Evolutionary conservation across 2,329 filamentous ascomycete species (phyloP).

Genomic region (Curvularia eragrostidis): DNA sequence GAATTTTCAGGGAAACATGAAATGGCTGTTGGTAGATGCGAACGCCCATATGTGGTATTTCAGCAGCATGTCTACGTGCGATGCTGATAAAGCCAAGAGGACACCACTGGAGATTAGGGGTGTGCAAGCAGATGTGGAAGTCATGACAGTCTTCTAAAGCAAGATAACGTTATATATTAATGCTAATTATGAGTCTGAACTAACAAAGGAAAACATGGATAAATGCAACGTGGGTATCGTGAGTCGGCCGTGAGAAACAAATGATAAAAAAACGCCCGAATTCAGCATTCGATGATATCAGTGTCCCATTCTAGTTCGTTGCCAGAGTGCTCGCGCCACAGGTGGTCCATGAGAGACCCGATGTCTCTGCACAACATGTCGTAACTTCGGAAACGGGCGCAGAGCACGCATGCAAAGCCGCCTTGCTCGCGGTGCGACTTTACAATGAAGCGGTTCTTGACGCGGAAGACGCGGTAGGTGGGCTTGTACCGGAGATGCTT

Average conservation of each 20-base stretch:
- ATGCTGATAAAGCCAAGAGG: slow-evolving; percentile 20
- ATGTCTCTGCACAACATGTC: slow-evolving; percentile 40
- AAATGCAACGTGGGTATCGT: slow-evolving; percentile 5
- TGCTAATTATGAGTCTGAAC: background rate
- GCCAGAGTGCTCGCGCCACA: slow-evolving; percentile 42
- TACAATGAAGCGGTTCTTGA: slow-evolving; percentile 40
- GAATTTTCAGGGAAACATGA: slow-evolving; percentile 41
- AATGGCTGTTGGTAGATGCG: slow-evolving; percentile 39
- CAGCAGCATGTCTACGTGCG: slow-evolving; percentile 30
- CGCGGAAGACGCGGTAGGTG: slow-evolving; percentile 28
- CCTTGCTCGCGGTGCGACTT: slow-evolving; percentile 40
- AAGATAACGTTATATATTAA: background rate
- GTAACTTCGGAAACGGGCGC: slow-evolving; percentile 29
- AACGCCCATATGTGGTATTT: slow-evolving; percentile 50
- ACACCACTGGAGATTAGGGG: slow-evolving; percentile 16
- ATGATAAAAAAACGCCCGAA: background rate
- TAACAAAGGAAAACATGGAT: background rate
- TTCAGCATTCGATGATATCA: slow-evolving; percentile 32
- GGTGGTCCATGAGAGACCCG: slow-evolving; percentile 40
- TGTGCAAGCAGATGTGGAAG: slow-evolving; percentile 16
- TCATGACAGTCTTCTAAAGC: slow-evolving; percentile 23
- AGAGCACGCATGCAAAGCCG: slow-evolving; percentile 43
- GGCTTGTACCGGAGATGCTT: slow-evolving; percentile 2
- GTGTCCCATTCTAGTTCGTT: slow-evolving; percentile 37
- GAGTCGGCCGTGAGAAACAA: background rate